Conservation (phyloP, 1,284 basidiomycete species). For the Filobasidium uniguttulatum region DNA sequence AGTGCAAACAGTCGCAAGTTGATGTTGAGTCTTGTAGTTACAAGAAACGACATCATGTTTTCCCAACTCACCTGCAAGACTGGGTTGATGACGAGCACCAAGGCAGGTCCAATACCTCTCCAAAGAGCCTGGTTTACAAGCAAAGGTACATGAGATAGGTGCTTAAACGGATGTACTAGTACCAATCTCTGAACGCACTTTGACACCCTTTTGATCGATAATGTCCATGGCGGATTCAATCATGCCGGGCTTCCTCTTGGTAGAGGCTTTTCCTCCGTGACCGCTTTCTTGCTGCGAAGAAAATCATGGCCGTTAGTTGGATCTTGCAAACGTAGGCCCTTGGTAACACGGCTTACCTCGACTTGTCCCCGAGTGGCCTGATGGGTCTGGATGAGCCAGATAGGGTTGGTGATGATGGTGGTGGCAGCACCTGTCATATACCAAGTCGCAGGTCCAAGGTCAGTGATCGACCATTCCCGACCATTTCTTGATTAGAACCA, state of each 20-base stretch:
- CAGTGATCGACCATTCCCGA: not conserved
- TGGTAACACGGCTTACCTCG: slow-evolving; percentile 4
- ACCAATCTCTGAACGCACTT: slow-evolving; percentile 15
- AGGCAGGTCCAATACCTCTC: slow-evolving; percentile 88
- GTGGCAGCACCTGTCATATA: slow-evolving; percentile 76
- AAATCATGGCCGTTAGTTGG: slow-evolving; percentile 21
- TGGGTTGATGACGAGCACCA: slow-evolving; percentile 88
- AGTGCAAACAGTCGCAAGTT: not conserved
- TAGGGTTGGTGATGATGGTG: slow-evolving; percentile 79
- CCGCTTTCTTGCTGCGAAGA: slow-evolving; percentile 9
- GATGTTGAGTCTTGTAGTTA: too few species aligned
- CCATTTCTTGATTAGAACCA: not conserved
- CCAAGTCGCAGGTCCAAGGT: not conserved
- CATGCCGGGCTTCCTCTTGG: slow-evolving; percentile 48
- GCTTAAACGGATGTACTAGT: not conserved
- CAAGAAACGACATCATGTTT: too few species aligned
- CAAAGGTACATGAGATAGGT: not conserved
- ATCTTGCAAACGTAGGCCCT: not conserved
- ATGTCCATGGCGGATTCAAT: slow-evolving; percentile 59
- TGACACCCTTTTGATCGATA: slow-evolving; percentile 52
- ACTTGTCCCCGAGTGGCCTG: slow-evolving; percentile 50
- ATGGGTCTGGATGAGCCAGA: slow-evolving; percentile 90
- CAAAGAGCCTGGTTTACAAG: slow-evolving; percentile 62
- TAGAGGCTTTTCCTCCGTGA: slow-evolving; percentile 17
- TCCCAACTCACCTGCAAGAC: slow-evolving; percentile 46